A percentile compares a stretch with the other conserved stretches of the same genome.
Evolutionary conservation across 2,329 filamentous ascomycete genomes (phyloP).

Genomic region (Alternaria atra): DNA sequence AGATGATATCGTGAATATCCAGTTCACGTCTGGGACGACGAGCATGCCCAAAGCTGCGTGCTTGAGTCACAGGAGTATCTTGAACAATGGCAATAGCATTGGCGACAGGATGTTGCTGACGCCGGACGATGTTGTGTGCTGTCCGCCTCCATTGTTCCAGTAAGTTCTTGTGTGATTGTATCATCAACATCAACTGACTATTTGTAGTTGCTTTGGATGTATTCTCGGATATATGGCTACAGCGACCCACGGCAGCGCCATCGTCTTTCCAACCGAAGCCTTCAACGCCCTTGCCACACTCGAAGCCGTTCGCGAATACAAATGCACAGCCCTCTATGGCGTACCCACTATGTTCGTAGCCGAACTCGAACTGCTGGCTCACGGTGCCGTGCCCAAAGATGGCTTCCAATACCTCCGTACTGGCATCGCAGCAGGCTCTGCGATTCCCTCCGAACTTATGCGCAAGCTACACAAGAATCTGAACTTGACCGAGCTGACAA

Average conservation of each 20-base stretch:
- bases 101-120: conserved; percentile 84
- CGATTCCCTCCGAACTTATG: conserved; percentile 86
- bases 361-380: conserved; percentile 78
- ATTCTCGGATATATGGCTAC: conserved; percentile 97
- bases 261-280: conserved; percentile 86
- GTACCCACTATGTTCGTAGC: conserved; percentile 96
- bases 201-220: conserved; percentile 77
- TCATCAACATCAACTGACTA: conserved; percentile 7
- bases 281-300: conserved; percentile 83
- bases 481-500: conserved; percentile 83
- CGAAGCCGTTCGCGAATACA: conserved; percentile 68
- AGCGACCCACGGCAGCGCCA: conserved; percentile 80
- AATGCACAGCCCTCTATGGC: conserved; percentile 78
- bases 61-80: conserved; percentile 82
- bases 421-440: conserved; percentile 89
- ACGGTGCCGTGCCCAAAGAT: conserved; percentile 51
- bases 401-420: conserved; percentile 76
- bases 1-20: conserved; percentile 86
- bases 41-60: conserved; percentile 90
- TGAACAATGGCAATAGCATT: conserved; percentile 91
- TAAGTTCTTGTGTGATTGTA: conserved; percentile 22
- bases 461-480: conserved; percentile 74
- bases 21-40: conserved; percentile 97
- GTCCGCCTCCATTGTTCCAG: conserved; percentile 66
- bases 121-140: conserved; percentile 72